Conservation (phyloP, 192 early-diverging fungal genomes). For the Phycomyces blakesleeanus region DNA sequence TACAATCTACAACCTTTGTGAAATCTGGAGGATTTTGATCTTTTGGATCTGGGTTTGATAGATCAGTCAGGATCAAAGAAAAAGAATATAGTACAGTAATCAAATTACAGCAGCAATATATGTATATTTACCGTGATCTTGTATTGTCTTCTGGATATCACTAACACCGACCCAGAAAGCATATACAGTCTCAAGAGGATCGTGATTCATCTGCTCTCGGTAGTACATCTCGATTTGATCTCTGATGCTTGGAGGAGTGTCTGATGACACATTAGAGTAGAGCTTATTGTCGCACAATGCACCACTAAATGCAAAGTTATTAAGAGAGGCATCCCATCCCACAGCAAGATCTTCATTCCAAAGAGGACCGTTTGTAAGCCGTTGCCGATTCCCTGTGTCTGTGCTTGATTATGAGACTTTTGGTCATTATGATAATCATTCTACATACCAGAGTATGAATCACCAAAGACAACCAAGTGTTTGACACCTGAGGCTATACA, state of each 20-base stretch:
- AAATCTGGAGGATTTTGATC: constrained; percentile 7
- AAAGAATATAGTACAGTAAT: neutral
- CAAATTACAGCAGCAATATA: neutral
- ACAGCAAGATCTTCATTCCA: constrained; percentile 33
- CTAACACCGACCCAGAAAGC: constrained; percentile 33
- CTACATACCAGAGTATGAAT: constrained; percentile 37
- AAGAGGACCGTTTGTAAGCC: constrained; percentile 28
- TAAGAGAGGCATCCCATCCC: constrained; percentile 28
- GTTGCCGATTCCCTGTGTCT: constrained; percentile 26
- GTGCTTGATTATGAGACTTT: neutral
- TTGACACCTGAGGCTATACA: constrained; percentile 12
- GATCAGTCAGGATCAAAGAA: neutral
- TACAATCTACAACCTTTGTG: constrained; percentile 11
- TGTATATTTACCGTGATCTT: constrained; percentile 7
- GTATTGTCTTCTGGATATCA: constrained; percentile 20
- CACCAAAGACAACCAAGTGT: constrained; percentile 38
- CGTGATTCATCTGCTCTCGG: constrained; percentile 6
- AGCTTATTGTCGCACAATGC: constrained; percentile 31
- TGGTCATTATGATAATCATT: neutral
- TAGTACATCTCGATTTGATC: constrained; percentile 32
- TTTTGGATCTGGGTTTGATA: constrained; percentile 1
- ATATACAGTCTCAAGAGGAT: constrained; percentile 32
- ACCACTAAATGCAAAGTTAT: constrained; percentile 32
- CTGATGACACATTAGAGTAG: constrained; percentile 9
- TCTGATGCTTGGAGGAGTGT: constrained; percentile 18